Percentiles rank a stretch among this genome's conserved stretches.
Conservation (phyloP, 495 filamentous ascomycete genomes). For the Emericellopsis terricola region DNA sequence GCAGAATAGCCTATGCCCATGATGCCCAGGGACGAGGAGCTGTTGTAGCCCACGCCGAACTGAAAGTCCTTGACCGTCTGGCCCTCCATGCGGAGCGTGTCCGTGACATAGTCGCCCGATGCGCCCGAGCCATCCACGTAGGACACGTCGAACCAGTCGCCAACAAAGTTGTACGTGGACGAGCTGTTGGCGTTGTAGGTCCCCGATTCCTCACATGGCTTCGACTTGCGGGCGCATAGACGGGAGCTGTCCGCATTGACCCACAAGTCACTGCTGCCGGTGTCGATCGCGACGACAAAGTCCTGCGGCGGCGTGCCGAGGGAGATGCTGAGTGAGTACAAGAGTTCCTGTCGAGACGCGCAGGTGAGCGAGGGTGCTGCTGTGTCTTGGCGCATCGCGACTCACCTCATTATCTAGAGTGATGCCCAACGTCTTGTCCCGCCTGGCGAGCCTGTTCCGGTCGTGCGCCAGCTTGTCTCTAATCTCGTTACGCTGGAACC, state of each 20-base stretch:
- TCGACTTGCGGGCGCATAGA: slow-evolving; percentile 28
- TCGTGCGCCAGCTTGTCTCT: background rate
- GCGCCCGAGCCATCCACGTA: slow-evolving; percentile 82
- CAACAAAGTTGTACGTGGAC: slow-evolving; percentile 62
- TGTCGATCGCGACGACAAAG: slow-evolving; percentile 57
- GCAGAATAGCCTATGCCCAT: slow-evolving; percentile 76
- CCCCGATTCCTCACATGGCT: slow-evolving; percentile 39
- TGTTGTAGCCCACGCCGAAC: slow-evolving; percentile 72
- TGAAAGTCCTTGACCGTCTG: slow-evolving; percentile 46
- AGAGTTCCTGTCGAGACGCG: slow-evolving; percentile 25
- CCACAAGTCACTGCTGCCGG: slow-evolving; percentile 85
- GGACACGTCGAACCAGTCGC: slow-evolving; percentile 70
- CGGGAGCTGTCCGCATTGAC: slow-evolving; percentile 48
- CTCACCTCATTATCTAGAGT: background rate
- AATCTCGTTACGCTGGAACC: background rate
- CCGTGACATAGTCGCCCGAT: slow-evolving; percentile 65
- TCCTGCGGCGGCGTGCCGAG: slow-evolving; percentile 51
- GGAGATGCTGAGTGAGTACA: slow-evolving; percentile 57
- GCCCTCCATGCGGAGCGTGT: slow-evolving; percentile 53
- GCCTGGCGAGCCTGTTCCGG: background rate
- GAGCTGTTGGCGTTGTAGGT: slow-evolving; percentile 59
- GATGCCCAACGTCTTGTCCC: background rate
- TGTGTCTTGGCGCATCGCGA: background rate
- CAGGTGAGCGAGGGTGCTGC: background rate
- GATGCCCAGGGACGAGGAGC: slow-evolving; percentile 58